A percentile compares a stretch with the other conserved stretches of the same genome.
Evolutionary conservation across 805 yeast species (phyloP).

Genomic region (Pachysolen tannophilus): DNA sequence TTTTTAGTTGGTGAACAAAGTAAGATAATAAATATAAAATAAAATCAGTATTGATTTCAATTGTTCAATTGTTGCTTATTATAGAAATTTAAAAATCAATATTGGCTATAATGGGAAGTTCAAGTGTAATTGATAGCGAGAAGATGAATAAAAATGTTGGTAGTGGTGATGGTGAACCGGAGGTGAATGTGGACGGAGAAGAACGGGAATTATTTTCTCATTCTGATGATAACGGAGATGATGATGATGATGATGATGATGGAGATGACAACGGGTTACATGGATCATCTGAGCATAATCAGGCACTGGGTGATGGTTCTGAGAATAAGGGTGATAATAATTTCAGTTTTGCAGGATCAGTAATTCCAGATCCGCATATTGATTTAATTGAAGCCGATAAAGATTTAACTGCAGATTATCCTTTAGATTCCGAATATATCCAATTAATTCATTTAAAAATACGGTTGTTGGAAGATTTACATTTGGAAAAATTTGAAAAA

Average conservation of each 20-base stretch:
- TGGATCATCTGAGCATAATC: not conserved
- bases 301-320: too few relatives aligned
- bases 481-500: constrained; percentile 45
- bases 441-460: constrained; percentile 70
- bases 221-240: constrained; percentile 12
- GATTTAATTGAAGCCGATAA: constrained; percentile 62
- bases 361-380: constrained; percentile 34
- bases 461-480: constrained; percentile 50
- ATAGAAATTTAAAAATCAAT: not conserved
- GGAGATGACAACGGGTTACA: constrained; percentile 16
- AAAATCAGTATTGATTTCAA: constrained; percentile 11
- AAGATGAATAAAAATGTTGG: constrained; percentile 18
- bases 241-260: constrained; percentile 9
- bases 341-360: not conserved
- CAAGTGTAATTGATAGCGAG: constrained; percentile 10
- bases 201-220: constrained; percentile 11
- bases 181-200: not conserved
- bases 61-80: constrained; percentile 8
- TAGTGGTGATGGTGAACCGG: constrained; percentile 8
- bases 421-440: constrained; percentile 49
- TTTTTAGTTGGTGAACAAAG: too few relatives aligned
- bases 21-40: constrained; percentile 4
- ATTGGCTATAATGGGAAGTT: constrained; percentile 12
- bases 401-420: constrained; percentile 50
- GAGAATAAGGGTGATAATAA: too few relatives aligned